phyloP scores from a whole-genome alignment of 192 early-diverging fungal species.

The Borealophlyctis nickersoniae region DNA sequence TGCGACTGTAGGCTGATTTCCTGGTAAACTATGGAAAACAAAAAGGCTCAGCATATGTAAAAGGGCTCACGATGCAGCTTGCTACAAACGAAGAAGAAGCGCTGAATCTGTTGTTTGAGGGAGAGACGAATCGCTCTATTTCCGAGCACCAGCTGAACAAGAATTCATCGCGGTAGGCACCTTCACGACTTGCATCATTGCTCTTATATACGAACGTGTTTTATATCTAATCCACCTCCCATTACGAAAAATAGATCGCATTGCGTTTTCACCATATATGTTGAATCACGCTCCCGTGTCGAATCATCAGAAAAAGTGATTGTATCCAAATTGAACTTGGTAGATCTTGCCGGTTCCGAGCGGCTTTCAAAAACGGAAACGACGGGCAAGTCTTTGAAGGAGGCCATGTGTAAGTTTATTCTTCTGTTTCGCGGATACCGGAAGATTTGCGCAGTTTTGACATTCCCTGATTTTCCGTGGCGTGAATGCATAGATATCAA shows the following conservation, averaged over 20 bases:
- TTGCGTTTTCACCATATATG: conserved; percentile 62
- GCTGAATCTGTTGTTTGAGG: conserved; percentile 60
- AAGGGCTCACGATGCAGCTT: conserved; percentile 48
- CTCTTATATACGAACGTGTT: neutral
- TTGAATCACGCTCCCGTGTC: conserved; percentile 55
- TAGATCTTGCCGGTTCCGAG: conserved; percentile 60
- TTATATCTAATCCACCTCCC: neutral
- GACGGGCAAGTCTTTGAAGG: conserved; percentile 51
- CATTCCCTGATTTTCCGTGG: too few species aligned
- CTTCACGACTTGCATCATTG: too few species aligned
- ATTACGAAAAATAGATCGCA: conserved; percentile 46
- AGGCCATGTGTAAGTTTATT: conserved; percentile 62
- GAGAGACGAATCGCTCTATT: conserved; percentile 59
- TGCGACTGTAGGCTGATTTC: too few species aligned
- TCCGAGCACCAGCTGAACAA: conserved; percentile 62
- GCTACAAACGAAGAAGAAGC: conserved; percentile 63
- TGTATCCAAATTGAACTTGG: conserved; percentile 57
- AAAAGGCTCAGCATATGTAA: conserved; percentile 51
- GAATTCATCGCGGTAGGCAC: conserved; percentile 47
- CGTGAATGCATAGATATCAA: conserved; percentile 47
- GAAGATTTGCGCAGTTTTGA: too few species aligned
- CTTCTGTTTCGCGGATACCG: too few species aligned
- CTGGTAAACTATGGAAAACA: too few species aligned
- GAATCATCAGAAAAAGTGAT: conserved; percentile 58
- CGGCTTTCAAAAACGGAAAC: conserved; percentile 62